Conservation (phyloP, 768 basidiomycete species). For the Leccinum barrowsii region DNA sequence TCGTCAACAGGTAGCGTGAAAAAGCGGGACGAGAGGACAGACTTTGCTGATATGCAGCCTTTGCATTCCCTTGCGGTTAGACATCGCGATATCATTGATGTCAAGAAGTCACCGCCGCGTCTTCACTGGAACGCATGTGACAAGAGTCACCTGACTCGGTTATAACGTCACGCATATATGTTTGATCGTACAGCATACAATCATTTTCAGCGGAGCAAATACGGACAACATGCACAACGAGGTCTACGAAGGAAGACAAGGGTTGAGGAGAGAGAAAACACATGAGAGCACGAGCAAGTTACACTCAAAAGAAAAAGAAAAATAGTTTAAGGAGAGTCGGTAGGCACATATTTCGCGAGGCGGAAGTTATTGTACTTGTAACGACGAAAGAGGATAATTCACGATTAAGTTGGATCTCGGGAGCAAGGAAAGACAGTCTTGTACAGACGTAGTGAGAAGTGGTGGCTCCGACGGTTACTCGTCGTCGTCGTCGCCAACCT, state of each 20-base stretch:
- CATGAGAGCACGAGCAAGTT: slow-evolving; percentile 30
- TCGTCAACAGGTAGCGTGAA: background rate
- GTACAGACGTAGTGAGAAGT: slow-evolving; percentile 4
- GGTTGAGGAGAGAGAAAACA: slow-evolving; percentile 14
- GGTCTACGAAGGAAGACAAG: slow-evolving; percentile 16
- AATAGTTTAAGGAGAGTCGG: slow-evolving; percentile 16
- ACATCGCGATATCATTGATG: slow-evolving; percentile 13
- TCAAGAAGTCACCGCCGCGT: slow-evolving; percentile 1
- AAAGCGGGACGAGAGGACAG: background rate
- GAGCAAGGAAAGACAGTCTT: slow-evolving; percentile 12
- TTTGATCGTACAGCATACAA: slow-evolving; percentile 29
- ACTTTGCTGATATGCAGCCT: slow-evolving; percentile 23
- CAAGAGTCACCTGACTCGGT: slow-evolving; percentile 10
- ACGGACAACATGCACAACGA: slow-evolving; percentile 29
- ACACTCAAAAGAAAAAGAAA: slow-evolving; percentile 10
- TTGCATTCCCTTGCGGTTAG: slow-evolving; percentile 9
- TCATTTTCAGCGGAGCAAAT: slow-evolving; percentile 28
- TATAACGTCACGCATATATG: background rate
- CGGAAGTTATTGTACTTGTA: slow-evolving; percentile 20
- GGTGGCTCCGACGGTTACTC: slow-evolving; percentile 27
- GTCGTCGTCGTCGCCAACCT: slow-evolving; percentile 38
- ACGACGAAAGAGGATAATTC: slow-evolving; percentile 5
- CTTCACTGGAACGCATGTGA: slow-evolving; percentile 10
- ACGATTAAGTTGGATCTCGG: slow-evolving; percentile 18
- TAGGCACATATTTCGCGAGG: slow-evolving; percentile 29